Conservation (phyloP, 768 basidiomycete species). For the Russula sp. region DNA sequence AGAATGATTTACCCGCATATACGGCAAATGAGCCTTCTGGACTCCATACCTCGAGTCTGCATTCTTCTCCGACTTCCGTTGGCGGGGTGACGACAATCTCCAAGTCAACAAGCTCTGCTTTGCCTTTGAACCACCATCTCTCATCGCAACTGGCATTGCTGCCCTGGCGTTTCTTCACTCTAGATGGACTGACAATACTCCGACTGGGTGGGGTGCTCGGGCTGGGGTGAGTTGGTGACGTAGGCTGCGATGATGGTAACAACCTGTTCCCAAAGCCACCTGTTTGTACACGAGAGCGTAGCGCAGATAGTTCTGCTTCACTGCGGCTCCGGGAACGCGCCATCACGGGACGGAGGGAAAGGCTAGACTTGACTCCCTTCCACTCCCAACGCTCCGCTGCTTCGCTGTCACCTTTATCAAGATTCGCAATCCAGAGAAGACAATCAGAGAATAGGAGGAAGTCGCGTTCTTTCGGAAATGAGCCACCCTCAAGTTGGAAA, state of each 20-base stretch:
- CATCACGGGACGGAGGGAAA: conserved; percentile 37
- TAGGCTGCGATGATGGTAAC: conserved; percentile 9
- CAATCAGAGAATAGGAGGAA: conserved; percentile 84
- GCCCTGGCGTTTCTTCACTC: conserved; percentile 35
- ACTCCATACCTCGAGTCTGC: conserved; percentile 68
- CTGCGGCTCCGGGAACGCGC: conserved; percentile 55
- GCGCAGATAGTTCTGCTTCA: conserved; percentile 51
- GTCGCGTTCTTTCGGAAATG: conserved; percentile 54
- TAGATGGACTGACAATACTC: conserved; percentile 32
- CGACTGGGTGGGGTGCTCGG: conserved; percentile 28
- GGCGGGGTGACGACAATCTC: conserved; percentile 62
- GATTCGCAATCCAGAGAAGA: conserved; percentile 68
- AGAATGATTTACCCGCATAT: conserved; percentile 53
- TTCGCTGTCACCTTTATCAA: conserved; percentile 35
- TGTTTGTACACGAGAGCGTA: conserved; percentile 26
- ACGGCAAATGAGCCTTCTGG: conserved; percentile 75
- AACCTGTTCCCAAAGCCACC: not conserved
- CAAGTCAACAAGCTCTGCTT: conserved; percentile 65
- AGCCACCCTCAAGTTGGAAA: conserved; percentile 53
- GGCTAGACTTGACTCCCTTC: conserved; percentile 22
- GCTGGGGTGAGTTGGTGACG: conserved; percentile 7
- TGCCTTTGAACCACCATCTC: conserved; percentile 70
- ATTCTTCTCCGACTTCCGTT: conserved; percentile 50
- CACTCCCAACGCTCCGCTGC: conserved; percentile 31
- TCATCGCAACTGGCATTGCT: conserved; percentile 50